Conservation (phyloP, 345 rosid genomes). For the Erodium maritimum region DNA sequence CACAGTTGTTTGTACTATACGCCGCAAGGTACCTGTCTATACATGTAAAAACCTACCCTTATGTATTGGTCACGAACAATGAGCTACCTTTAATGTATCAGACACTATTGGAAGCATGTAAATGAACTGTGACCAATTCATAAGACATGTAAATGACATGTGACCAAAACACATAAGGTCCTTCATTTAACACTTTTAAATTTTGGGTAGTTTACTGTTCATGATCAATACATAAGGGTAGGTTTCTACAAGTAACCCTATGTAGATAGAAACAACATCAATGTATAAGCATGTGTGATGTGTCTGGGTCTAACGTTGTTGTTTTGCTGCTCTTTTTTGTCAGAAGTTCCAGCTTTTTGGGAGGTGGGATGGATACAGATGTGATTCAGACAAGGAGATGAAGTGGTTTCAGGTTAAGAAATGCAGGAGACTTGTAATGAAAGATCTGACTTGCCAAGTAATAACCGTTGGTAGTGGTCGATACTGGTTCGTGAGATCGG, state of each 20-base stretch:
- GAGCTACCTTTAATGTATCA: too few species aligned
- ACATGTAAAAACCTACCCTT: too few species aligned
- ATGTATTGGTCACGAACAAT: too few species aligned
- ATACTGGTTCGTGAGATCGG: slow-evolving; percentile 1
- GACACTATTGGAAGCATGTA: too few species aligned
- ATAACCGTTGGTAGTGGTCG: not conserved
- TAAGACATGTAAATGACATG: too few species aligned
- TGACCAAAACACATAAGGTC: too few species aligned
- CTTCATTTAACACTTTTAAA: too few species aligned
- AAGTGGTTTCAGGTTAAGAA: slow-evolving; percentile 7
- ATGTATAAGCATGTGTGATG: too few species aligned
- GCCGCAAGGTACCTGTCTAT: slow-evolving; percentile 12
- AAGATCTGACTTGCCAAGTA: not conserved
- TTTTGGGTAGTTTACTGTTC: too few species aligned
- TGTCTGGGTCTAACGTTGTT: too few species aligned
- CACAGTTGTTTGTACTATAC: slow-evolving; percentile 5
- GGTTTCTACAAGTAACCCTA: not conserved
- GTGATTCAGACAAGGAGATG: not conserved
- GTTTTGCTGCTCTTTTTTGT: not conserved
- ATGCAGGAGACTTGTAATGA: not conserved
- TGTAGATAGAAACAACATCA: not conserved
- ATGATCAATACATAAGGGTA: too few species aligned
- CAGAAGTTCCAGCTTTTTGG: slow-evolving; percentile 3
- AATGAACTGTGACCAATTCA: too few species aligned
- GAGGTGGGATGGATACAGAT: slow-evolving; percentile 11